Base-by-base conservation (phyloP, 768 basidiomycete genomes). In the Russula dissimulans region DNA sequence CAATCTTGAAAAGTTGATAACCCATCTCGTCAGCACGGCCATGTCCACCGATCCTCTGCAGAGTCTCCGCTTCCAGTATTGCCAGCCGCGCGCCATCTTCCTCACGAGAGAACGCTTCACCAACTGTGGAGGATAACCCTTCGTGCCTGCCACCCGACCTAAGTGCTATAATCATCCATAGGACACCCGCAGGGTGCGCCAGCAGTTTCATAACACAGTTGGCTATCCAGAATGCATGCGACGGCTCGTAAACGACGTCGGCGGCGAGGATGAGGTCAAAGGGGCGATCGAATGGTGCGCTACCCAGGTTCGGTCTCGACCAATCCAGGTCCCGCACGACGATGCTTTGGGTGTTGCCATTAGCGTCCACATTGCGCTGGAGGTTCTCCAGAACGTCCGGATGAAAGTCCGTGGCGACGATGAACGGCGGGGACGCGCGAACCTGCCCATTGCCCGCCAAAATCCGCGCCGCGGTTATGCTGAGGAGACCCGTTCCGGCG, bases 401-500 rank as follows among this genome's bases (percentile, higher is more conserved):
- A 69, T 92, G 89, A 65, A 82, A 91, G 68, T 94, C 91, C 9
- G 87, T 90, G 14, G 89, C 86, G 22, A 84, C 71, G 56, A 91
- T 75, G 6, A 67, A 56, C 0, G 74, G 67, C 0, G 73, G 67
- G 7, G 61, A 57, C 1, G 67, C 9, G 34, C 61, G 59, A 8
- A 43, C 26, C 12, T 44, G 31, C 14, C 29, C 49, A 29, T 59
- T 26, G 22, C 22, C 65, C 8, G 57, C 67, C 9, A 81, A 69
- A 3, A 85, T 67, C 65, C 79, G 83, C 1, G 82, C 80, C 1
- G 78, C 74, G 11, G 81, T 76, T 63, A 94, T 85, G 64, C 88
- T 88, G n/a, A 92, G 77, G 56, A 92, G 73, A 4, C 91, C 91
- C 0, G 91, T 93, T 3, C 91, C 91, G 0, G 89, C 87, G 5